These are phyloP conservation scores for Inga leiocalycina DNA, from an alignment of 306 rosid species.

Conservation along the genomic window DNA sequence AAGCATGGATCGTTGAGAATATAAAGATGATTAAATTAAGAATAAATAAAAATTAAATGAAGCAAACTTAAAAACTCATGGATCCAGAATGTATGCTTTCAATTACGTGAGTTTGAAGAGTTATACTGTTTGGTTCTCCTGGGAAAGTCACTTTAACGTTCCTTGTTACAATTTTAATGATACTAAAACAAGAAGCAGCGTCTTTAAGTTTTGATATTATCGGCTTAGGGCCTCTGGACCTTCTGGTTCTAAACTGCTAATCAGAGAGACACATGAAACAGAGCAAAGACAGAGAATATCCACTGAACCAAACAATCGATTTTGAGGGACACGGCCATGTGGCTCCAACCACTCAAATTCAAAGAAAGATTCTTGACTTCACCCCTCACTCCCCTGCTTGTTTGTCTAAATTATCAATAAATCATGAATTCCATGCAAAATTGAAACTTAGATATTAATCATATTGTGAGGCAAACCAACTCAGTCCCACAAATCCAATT, in stretches of 20 bases:
- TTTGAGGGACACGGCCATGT: slow-evolving; percentile 34
- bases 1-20: background rate
- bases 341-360: background rate
- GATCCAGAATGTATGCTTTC: background rate
- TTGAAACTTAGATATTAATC: background rate
- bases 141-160: background rate
- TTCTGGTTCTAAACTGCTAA: background rate
- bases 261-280: no score
- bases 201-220: background rate
- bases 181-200: background rate
- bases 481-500: no score
- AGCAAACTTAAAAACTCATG: background rate
- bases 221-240: background rate
- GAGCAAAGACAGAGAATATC: background rate
- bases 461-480: no score
- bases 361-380: background rate
- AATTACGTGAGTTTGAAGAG: background rate
- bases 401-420: background rate
- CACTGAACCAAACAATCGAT: background rate
- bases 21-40: background rate
- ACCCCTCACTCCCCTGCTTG: background rate
- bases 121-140: background rate
- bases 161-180: background rate
- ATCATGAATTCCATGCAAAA: background rate
- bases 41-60: background rate